These are phyloP conservation scores for Nicotiana knightiana DNA, from an alignment of 257 asterid genomes.

Conservation along the genomic window DNA sequence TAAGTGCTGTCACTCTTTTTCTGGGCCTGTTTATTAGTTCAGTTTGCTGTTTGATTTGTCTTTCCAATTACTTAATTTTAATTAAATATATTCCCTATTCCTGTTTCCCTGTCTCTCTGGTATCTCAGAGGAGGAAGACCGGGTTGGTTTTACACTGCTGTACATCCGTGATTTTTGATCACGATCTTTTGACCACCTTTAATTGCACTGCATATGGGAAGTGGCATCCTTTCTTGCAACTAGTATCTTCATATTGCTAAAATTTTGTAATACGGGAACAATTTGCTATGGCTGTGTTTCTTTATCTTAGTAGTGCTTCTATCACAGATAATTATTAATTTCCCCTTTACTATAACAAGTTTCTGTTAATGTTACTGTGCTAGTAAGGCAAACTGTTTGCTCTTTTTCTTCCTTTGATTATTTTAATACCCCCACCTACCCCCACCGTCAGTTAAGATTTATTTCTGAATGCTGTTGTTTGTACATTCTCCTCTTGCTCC, in stretches of 20 bases:
- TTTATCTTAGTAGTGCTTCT: neutral
- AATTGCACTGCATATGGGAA: neutral
- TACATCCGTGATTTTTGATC: neutral
- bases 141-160: neutral
- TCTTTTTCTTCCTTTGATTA: neutral
- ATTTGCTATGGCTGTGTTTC: neutral
- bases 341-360: neutral
- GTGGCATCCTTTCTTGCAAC: neutral
- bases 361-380: neutral
- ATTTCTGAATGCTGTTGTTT: neutral
- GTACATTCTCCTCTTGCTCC: neutral
- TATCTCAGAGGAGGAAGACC: neutral
- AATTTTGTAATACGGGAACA: neutral
- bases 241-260: neutral
- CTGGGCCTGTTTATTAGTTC: neutral
- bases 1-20: neutral
- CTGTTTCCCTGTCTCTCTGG: neutral
- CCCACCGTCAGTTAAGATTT: neutral
- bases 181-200: neutral
- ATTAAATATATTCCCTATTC: neutral
- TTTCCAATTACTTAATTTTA: neutral
- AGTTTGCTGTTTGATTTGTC: neutral
- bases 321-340: neutral
- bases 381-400: neutral
- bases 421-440: conserved; percentile 5